A percentile compares a stretch with the other conserved stretches of the same genome.
Evolutionary conservation across 768 basidiomycete species (phyloP).

Genomic region (Serendipita sp.): DNA sequence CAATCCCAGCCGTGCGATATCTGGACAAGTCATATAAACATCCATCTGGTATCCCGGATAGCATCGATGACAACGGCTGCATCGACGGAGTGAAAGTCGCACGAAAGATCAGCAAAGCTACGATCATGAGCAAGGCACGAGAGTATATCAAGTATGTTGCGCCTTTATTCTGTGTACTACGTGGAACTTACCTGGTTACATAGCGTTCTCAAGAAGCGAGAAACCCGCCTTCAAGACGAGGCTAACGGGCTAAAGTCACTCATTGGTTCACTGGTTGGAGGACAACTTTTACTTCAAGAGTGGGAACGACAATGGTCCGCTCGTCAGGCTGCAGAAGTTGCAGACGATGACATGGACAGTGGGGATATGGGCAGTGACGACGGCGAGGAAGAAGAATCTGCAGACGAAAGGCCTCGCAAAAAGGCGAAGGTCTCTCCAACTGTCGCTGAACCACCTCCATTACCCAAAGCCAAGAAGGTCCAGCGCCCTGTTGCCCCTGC

Average conservation of each 20-base stretch:
- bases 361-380: constrained; percentile 39
- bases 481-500: constrained; percentile 15
- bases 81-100: constrained; percentile 89
- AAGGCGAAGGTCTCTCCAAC: constrained; percentile 31
- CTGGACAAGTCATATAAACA: constrained; percentile 36
- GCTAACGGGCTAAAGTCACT: constrained; percentile 59
- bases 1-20: constrained; percentile 70
- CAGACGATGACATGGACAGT: constrained; percentile 29
- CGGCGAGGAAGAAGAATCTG: constrained; percentile 21
- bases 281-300: constrained; percentile 48
- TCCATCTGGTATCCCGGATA: constrained; percentile 22
- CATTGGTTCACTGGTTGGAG: constrained; percentile 55
- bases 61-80: constrained; percentile 69
- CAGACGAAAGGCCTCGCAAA: constrained; percentile 44
- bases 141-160: constrained; percentile 58
- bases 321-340: constrained; percentile 23
- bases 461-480: constrained; percentile 13
- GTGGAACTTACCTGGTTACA: constrained; percentile 9
- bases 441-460: constrained; percentile 1
- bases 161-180: background rate
- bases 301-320: constrained; percentile 64
- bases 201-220: constrained; percentile 68
- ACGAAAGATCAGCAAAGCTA: constrained; percentile 80
- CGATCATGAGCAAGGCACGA: constrained; percentile 76
- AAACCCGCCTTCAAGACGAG: constrained; percentile 52